These are phyloP conservation scores for Eutrema salsugineum DNA, from an alignment of 441 rosid genomes.

Conservation along the genomic window DNA sequence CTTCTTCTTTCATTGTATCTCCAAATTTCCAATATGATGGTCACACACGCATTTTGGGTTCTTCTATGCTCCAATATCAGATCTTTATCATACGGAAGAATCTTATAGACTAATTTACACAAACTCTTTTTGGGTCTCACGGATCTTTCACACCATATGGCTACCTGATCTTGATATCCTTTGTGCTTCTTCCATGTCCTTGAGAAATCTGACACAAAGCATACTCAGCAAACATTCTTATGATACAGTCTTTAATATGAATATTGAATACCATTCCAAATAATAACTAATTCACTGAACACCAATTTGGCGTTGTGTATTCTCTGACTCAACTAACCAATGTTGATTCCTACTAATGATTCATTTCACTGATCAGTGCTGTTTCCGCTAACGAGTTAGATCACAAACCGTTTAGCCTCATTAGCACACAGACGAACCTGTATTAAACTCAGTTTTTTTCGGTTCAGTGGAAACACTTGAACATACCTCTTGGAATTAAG, in stretches of 20 bases:
- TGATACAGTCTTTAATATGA: not conserved
- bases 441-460: not conserved
- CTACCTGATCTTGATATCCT: constrained; percentile 65
- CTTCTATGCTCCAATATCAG: constrained; percentile 8
- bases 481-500: constrained; percentile 88
- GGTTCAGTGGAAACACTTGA: not conserved
- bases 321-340: not conserved
- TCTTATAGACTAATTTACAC: constrained; percentile 25
- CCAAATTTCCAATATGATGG: not conserved
- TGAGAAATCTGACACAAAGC: constrained; percentile 57
- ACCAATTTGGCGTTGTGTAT: not conserved
- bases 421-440: not conserved
- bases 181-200: constrained; percentile 92
- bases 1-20: constrained; percentile 1
- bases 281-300: not conserved
- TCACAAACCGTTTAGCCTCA: not conserved
- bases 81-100: not conserved
- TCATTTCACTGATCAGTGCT: not conserved
- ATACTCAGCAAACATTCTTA: not conserved
- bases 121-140: not conserved
- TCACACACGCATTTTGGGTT: not conserved
- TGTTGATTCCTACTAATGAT: not conserved
- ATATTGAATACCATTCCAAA: not conserved
- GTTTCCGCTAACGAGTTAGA: not conserved
- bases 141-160: constrained; percentile 47